Evolutionary conservation across 352 stramenopile species (phyloP), one percentile per base, ranked within the genome.

Genomic region (Phytophthora brassicae): DNA sequence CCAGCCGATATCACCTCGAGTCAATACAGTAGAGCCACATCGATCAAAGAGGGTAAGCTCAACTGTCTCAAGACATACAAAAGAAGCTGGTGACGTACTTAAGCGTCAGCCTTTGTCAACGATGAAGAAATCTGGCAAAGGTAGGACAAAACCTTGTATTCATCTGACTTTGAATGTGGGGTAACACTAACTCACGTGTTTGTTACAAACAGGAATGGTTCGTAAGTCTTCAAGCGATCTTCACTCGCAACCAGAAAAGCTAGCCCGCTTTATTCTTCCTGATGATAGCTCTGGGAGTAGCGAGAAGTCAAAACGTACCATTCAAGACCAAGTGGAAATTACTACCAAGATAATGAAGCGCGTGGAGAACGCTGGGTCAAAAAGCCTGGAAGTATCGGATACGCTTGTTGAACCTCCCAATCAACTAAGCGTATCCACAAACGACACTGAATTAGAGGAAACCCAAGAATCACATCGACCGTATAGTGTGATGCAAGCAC

Each of bases 401-500:
- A 31, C 9, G 2, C n/a, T 1, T 49, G 44, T 45, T 19, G 35
- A 51, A 5, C 22, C 48, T 23, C 29, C 19, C 14, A 29, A 29
- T 46, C 23, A 22, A 22, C 45, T 23, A 55, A 56, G 54, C 16
- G 35, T 41, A n/a, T 22, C 17, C 33, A 28, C 44, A 8, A 29
- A 35, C 7, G 43, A 22, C 33, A 23, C 44, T 12, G 28, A 35
- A 6, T 38, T 66, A 17, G 61, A 60, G 1, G 38, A 57, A 2
- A 39, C 38, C 2, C 57, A 56, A 17, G 49, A 54, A 28, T 19
- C 43, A 19, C 54, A 43, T 22, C 65, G 64, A 19, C 71, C 38
- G 7, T 71, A 66, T 39, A 73, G 68, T 47, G 49, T 72, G 50
- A 79, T 83, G 68, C 64, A 71, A 44, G 61, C 61, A 24, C 61